Percentiles rank a stretch among this genome's conserved stretches.
Conservation (phyloP, 768 basidiomycete genomes). For the Boletus bicolor region DNA sequence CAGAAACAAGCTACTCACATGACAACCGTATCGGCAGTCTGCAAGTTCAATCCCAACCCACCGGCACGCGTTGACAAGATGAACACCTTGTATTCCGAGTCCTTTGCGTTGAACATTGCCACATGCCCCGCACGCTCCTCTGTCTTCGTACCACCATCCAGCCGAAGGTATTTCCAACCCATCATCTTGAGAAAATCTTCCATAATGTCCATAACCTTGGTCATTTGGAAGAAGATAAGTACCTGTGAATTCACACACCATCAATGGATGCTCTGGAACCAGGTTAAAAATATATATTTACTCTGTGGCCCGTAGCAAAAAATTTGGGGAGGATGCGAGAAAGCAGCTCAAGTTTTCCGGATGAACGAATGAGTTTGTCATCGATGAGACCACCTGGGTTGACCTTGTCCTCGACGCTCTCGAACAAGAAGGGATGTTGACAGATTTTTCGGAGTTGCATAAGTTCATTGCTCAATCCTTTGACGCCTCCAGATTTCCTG, state of each 20-base stretch:
- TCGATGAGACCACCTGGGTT: slow-evolving; percentile 80
- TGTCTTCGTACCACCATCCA: slow-evolving; percentile 96
- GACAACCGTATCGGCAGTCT: slow-evolving; percentile 95
- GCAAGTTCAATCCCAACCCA: slow-evolving; percentile 91
- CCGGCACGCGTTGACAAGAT: slow-evolving; percentile 92
- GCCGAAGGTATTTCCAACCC: slow-evolving; percentile 82
- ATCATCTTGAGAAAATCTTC: slow-evolving; percentile 90
- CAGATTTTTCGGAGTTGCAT: slow-evolving; percentile 99
- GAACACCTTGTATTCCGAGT: slow-evolving; percentile 87
- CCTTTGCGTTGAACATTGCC: slow-evolving; percentile 82
- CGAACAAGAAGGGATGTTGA: slow-evolving; percentile 96
- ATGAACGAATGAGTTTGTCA: slow-evolving; percentile 78
- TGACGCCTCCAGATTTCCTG: slow-evolving; percentile 76
- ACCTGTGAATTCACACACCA: slow-evolving; percentile 48
- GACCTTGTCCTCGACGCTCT: slow-evolving; percentile 92
- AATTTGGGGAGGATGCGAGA: slow-evolving; percentile 93
- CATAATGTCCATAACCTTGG: slow-evolving; percentile 98
- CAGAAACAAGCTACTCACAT: slow-evolving; percentile 53
- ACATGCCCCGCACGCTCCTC: slow-evolving; percentile 90
- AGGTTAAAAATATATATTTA: slow-evolving; percentile 30
- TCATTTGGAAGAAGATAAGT: slow-evolving; percentile 99
- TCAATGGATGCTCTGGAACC: background rate
- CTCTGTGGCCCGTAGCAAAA: slow-evolving; percentile 87
- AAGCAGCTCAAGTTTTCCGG: slow-evolving; percentile 93
- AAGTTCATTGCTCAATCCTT: slow-evolving; percentile 89